These are phyloP conservation scores for Vinca minor DNA, from an alignment of 257 asterid species.

Conservation along the genomic window DNA sequence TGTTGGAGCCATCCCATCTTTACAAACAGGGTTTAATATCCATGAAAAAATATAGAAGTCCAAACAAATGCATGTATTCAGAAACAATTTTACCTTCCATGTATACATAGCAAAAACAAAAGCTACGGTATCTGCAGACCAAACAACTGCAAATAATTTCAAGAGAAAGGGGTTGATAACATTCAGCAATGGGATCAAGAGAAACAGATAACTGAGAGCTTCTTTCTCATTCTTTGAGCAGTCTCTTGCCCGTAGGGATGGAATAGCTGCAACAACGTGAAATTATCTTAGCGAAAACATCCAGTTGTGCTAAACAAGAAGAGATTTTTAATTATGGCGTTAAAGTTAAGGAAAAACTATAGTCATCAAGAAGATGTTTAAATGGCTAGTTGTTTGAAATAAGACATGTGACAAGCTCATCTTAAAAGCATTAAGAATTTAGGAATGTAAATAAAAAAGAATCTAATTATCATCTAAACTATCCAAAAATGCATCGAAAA, in stretches of 20 bases:
- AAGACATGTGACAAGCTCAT: neutral
- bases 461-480: neutral
- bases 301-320: neutral
- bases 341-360: neutral
- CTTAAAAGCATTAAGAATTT: neutral
- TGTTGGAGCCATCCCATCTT: slow-evolving; percentile 34
- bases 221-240: slow-evolving; percentile 97
- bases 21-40: neutral
- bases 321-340: neutral
- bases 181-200: slow-evolving; percentile 67
- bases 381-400: too few species aligned
- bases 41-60: neutral
- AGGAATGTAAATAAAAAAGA: neutral
- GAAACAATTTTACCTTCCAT: slow-evolving; percentile 64
- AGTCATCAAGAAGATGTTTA: neutral
- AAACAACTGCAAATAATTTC: slow-evolving; percentile 91
- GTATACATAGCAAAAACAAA: slow-evolving; percentile 89
- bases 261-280: slow-evolving; percentile 57
- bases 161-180: slow-evolving; percentile 71
- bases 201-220: slow-evolving; percentile 84
- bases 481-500: neutral
- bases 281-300: neutral
- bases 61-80: neutral
- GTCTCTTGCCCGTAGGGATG: slow-evolving; percentile 92
- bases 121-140: slow-evolving; percentile 79